phyloP scores from a whole-genome alignment of 108 stramenopile genomes.

The Schizochytrium sp. region DNA sequence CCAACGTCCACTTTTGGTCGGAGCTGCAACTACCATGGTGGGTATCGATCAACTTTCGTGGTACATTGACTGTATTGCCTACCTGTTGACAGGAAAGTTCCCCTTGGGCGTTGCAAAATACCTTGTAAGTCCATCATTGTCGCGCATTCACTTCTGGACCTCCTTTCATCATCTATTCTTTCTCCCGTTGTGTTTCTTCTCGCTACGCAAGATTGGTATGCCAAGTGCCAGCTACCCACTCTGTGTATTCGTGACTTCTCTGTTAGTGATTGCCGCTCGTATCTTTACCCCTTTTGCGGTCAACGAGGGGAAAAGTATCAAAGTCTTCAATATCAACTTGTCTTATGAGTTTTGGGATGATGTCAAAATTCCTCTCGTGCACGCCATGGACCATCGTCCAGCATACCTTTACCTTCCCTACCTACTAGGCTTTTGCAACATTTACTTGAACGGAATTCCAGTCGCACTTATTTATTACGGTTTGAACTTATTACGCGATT shows the following conservation, averaged over 20 bases:
- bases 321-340: constrained; percentile 27
- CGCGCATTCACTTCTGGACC: constrained; percentile 28
- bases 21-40: constrained; percentile 1
- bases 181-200: constrained; percentile 38
- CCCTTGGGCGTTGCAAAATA: constrained; percentile 47
- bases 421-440: constrained; percentile 31
- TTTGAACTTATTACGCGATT: background rate
- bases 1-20: background rate
- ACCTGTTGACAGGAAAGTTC: constrained; percentile 24
- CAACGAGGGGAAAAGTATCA: constrained; percentile 30
- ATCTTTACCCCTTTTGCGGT: constrained; percentile 34
- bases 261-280: background rate
- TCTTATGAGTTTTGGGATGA: constrained; percentile 44
- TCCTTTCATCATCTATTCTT: constrained; percentile 48
- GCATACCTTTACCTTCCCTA: constrained; percentile 41
- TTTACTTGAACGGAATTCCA: background rate
- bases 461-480: background rate
- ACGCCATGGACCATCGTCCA: background rate
- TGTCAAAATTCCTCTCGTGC: background rate
- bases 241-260: constrained; percentile 17
- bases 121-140: background rate
- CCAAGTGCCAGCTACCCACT: constrained; percentile 10
- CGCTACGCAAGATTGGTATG: constrained; percentile 54
- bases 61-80: constrained; percentile 41
- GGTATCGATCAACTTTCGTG: constrained; percentile 26